Base-by-base conservation (phyloP, 2,329 filamentous ascomycete species). In the Colletotrichum graminicola region DNA sequence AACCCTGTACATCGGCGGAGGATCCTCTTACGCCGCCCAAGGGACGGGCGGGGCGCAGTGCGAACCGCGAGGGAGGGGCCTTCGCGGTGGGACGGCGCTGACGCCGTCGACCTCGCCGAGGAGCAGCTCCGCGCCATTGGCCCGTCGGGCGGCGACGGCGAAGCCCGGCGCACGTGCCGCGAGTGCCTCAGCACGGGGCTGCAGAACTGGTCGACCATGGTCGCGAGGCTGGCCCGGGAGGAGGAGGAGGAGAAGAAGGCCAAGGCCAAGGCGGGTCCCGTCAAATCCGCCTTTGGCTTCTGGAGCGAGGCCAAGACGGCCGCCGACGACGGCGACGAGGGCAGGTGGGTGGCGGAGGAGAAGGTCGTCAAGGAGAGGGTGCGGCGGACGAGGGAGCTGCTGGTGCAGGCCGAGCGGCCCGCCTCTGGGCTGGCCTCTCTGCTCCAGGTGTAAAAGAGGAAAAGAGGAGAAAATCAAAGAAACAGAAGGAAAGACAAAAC, bases 1-100 rank as follows among this genome's bases (percentile, higher is more conserved):
- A n/a, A n/a, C 90, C 95, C 0, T 94, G 32, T 96, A 97, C 80
- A 95, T 98, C 73, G 95, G 95, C 70, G 95, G 98, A n/a, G n/a
- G 82, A 97, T 98, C 62, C 87, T 98, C 41, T 98, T 98, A 93
- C 80, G 89, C 93, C 0, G 88, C 88, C 5, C 87, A 88, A n/a
- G n/a, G n/a, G 82, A 84, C 5, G 72, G 18, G 18, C n/a, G n/a
- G 43, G 78, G 1, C 5, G 36, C 36, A 14, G 11, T 41, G 76
- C 78, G 1, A 82, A 80, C 23, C 84, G 85, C 62, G 90, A 93
- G 60, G 91, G 92, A n/a, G n/a, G 72, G 95, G 94, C 0, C 85
- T 98, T 2, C n/a, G n/a, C n/a, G n/a, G 90, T 91, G 7, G 95
- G 95, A 97, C 95, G 0, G 0, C 89, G 94, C 66, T n/a, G 94